Percentiles rank a stretch among this genome's conserved stretches.
Conservation (phyloP, 768 basidiomycete genomes). For the Sistotremastrum niveocremeum region DNA sequence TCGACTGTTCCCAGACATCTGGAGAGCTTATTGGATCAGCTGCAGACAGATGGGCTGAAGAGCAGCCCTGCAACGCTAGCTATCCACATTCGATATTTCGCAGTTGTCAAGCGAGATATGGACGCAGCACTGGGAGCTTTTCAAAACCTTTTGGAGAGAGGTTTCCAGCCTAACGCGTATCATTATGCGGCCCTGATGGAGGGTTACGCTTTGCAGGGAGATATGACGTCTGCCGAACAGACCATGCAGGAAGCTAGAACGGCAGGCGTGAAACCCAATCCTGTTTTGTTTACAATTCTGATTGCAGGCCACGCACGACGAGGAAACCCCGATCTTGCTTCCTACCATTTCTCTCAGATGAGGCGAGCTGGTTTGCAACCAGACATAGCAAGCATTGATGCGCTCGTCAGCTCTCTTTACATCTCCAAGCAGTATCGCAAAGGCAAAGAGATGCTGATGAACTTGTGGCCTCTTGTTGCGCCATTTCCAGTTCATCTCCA, state of each 20-base stretch:
- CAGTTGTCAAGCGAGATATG: conserved; percentile 36
- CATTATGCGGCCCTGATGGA: conserved; percentile 70
- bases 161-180: conserved; percentile 56
- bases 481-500: conserved; percentile 43
- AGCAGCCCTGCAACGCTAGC: conserved; percentile 45
- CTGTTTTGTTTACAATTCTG: conserved; percentile 65
- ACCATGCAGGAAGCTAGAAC: conserved; percentile 36
- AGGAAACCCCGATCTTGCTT: conserved; percentile 38
- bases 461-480: conserved; percentile 50
- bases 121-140: conserved; percentile 41
- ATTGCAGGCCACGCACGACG: conserved; percentile 58
- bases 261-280: conserved; percentile 41
- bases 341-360: conserved; percentile 49
- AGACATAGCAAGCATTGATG: conserved; percentile 60
- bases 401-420: conserved; percentile 55
- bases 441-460: conserved; percentile 40
- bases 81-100: conserved; percentile 52
- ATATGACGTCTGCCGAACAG: conserved; percentile 41
- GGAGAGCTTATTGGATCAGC: too few species aligned
- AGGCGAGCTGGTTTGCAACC: conserved; percentile 44
- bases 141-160: conserved; percentile 45
- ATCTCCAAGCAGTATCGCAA: conserved; percentile 35
- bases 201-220: conserved; percentile 48
- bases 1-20: too few species aligned
- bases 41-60: conserved; percentile 17